Evolutionary conservation across 306 rosid species (phyloP).

Genomic region (Prosopis cineraria): DNA sequence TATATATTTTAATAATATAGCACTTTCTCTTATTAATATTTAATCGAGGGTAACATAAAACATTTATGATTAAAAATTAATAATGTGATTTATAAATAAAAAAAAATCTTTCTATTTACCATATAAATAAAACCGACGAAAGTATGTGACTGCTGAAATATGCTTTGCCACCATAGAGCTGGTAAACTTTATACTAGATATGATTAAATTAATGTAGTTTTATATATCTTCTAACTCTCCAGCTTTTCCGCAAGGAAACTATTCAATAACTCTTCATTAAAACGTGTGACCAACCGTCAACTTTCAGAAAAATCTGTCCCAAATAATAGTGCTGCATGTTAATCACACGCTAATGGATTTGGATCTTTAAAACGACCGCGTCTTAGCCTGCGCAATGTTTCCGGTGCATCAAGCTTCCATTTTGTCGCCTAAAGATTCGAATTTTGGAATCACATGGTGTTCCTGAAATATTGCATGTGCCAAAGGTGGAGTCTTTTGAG

Average conservation of each 20-base stretch:
- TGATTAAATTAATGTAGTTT: too few species aligned
- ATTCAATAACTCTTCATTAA: not conserved
- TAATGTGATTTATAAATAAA: too few species aligned
- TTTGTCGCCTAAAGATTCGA: slow-evolving; percentile 15
- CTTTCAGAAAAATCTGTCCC: not conserved
- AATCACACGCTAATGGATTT: slow-evolving; percentile 1
- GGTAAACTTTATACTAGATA: too few species aligned
- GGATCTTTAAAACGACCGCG: slow-evolving; percentile 17
- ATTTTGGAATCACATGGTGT: slow-evolving; percentile 13
- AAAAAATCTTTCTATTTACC: too few species aligned
- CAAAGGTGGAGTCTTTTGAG: slow-evolving; percentile 20
- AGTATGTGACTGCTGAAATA: not conserved
- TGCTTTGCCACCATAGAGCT: too few species aligned
- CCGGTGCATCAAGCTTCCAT: slow-evolving; percentile 15
- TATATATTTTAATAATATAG: too few species aligned
- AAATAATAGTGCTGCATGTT: not conserved
- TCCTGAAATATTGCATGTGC: slow-evolving; percentile 14
- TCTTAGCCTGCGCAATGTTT: slow-evolving; percentile 26
- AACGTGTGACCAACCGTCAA: not conserved
- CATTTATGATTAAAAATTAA: too few species aligned
- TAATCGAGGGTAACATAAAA: too few species aligned
- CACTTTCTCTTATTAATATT: too few species aligned
- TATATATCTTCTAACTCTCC: not conserved
- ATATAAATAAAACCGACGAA: too few species aligned
- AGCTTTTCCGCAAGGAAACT: not conserved